Base-by-base conservation (phyloP, 208 protist genomes). In the Trypanosoma avium region DNA sequence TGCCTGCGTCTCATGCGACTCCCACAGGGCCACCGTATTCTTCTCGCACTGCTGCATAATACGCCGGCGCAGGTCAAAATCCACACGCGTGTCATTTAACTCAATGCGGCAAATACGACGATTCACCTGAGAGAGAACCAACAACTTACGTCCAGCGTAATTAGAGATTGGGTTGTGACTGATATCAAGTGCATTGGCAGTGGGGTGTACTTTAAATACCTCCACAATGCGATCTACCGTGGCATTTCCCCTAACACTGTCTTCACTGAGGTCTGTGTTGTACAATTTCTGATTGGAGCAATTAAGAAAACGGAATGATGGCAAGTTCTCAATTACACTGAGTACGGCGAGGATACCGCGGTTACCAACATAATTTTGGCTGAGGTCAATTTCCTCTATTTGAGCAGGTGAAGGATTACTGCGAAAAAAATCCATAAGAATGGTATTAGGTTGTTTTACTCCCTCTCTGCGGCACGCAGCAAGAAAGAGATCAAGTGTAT, bases 181-280 rank as follows among this genome's bases (percentile, higher is more conserved):
- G 54, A 96, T 69, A 73, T 94, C 81, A 13, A 96, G 70, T 7
- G 86, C 66, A 54, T 86, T 96, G 43, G 71, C 77, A 13, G 79
- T 85, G 8, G 90, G 87, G 73, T 96, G 90, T 30, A 68, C 75
- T 75, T 89, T 84, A 57, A 82, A 75, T 27, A 96, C 84, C 29
- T 92, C 90, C 38, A 96, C 82, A 29, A 96, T 67, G 30, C 84
- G 80, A 61, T 96, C 90, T 55, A 96, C 80, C 26, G 84, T 87
- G 2, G 58, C 73, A 63, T 96, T 96, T 50, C 90, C 90, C 70
- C 90, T 96, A 47, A 96, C 84, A 54, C 87, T 84, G 53, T 90
- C 85, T 69, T 92, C 81, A 49, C 79, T 93, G 45, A 96, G 78
- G 59, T 96, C 90, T 4, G 90, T 86, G 86, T 96, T 96, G 81